Conservation (phyloP, 75 land plant genomes). For the Ceratopteris richardii region DNA sequence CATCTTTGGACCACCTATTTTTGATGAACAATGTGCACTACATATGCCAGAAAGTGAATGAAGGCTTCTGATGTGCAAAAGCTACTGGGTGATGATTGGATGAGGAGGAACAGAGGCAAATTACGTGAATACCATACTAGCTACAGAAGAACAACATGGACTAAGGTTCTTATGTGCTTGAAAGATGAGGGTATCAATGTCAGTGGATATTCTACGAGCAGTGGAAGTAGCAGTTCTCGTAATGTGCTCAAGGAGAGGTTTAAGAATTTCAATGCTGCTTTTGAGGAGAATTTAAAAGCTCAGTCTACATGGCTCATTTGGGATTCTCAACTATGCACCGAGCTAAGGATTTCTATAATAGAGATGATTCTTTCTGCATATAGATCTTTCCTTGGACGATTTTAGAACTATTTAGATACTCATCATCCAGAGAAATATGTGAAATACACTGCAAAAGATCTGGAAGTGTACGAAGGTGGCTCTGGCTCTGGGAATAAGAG, state of each 20-base stretch:
- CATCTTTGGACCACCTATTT: conserved; percentile 43
- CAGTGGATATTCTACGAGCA: conserved; percentile 14
- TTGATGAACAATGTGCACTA: conserved; percentile 76
- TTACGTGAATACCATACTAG: conserved; percentile 63
- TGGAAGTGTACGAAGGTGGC: conserved; percentile 57
- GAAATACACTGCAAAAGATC: conserved; percentile 71
- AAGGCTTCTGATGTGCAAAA: conserved; percentile 44
- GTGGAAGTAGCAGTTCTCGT: conserved; percentile 44
- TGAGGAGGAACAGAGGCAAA: conserved; percentile 33
- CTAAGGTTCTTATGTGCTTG: conserved; percentile 39
- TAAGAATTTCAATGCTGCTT: conserved; percentile 61
- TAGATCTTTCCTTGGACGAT: conserved; percentile 62
- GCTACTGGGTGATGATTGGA: conserved; percentile 59
- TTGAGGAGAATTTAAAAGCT: conserved; percentile 72
- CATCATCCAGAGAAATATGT: conserved; percentile 63
- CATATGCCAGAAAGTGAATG: conserved; percentile 66
- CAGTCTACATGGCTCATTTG: conserved; percentile 73
- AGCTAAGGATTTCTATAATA: conserved; percentile 67
- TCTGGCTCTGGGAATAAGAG: conserved; percentile 36
- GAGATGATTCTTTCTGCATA: conserved; percentile 74
- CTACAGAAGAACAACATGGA: conserved; percentile 77
- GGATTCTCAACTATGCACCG: conserved; percentile 73
- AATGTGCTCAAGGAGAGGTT: conserved; percentile 73
- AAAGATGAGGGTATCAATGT: conserved; percentile 54
- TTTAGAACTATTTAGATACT: conserved; percentile 39